Evolutionary conservation across 495 filamentous ascomycete species (phyloP).

Genomic region (Xylaria scruposa): DNA sequence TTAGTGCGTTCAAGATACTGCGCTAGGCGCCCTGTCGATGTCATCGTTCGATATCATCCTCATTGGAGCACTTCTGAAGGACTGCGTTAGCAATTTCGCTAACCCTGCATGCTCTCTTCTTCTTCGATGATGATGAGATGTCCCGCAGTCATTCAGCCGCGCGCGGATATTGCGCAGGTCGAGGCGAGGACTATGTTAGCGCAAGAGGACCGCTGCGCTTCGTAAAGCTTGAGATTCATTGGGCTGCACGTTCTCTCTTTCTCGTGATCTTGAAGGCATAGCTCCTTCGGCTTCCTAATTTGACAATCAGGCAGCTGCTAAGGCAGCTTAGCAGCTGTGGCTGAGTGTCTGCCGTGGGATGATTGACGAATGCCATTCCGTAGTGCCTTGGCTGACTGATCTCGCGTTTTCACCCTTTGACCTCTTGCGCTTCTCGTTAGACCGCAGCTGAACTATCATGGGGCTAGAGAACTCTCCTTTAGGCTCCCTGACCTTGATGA

Average conservation of each 20-base stretch:
- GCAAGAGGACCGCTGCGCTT: neutral
- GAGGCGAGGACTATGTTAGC: neutral
- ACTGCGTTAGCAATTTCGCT: neutral
- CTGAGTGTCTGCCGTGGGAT: neutral
- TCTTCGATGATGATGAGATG: neutral
- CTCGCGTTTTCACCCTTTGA: neutral
- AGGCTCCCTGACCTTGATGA: neutral
- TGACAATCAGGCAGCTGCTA: neutral
- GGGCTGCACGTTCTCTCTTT: neutral
- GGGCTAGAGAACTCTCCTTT: neutral
- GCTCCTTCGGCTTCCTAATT: neutral
- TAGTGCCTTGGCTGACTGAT: neutral
- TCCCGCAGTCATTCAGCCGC: neutral
- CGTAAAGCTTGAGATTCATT: neutral
- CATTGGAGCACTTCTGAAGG: neutral
- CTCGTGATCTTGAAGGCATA: neutral
- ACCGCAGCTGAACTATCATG: neutral
- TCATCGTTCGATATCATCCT: neutral
- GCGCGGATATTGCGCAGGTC: neutral
- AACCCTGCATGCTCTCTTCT: neutral
- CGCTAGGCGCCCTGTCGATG: neutral
- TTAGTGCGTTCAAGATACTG: too few species aligned
- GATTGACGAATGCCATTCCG: too few species aligned
- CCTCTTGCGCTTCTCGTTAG: neutral
- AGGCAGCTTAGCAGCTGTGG: neutral